These are phyloP conservation scores for Avena insularis DNA, from an alignment of 176 grass and related monocot species.

Conservation along the genomic window DNA sequence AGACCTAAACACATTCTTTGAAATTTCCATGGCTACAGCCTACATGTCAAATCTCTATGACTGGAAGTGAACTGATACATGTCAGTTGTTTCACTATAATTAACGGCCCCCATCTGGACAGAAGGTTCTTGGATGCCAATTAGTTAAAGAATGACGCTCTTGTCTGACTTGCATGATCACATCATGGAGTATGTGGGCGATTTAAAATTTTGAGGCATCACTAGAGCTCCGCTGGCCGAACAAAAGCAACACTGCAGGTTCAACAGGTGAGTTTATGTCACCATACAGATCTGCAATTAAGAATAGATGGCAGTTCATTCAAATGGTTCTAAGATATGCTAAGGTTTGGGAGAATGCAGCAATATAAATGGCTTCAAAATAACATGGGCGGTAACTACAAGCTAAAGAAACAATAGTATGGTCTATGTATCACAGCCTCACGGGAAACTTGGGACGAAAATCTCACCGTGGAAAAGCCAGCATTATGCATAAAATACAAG, in stretches of 20 bases:
- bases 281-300: conserved; percentile 30
- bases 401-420: not conserved
- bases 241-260: not conserved
- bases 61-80: conserved; percentile 13
- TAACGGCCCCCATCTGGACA: not conserved
- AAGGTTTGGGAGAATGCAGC: not conserved
- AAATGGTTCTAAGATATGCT: conserved; percentile 13
- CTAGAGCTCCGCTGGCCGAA: not conserved
- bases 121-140: conserved; percentile 17
- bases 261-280: not conserved
- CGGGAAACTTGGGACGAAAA: not conserved
- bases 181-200: not conserved
- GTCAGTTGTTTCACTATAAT: conserved; percentile 16
- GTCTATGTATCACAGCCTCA: not conserved
- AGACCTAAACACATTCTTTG: not conserved
- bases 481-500: not conserved
- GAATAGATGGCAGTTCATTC: conserved; percentile 21
- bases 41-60: conserved; percentile 19
- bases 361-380: not conserved
- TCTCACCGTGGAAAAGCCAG: not conserved
- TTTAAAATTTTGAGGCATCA: not conserved
- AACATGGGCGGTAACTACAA: not conserved
- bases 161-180: conserved; percentile 8
- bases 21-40: conserved; percentile 17
- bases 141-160: not conserved